Evolutionary conservation across 140 eudicot species (phyloP).

Genomic region (Anethum foeniculum): DNA sequence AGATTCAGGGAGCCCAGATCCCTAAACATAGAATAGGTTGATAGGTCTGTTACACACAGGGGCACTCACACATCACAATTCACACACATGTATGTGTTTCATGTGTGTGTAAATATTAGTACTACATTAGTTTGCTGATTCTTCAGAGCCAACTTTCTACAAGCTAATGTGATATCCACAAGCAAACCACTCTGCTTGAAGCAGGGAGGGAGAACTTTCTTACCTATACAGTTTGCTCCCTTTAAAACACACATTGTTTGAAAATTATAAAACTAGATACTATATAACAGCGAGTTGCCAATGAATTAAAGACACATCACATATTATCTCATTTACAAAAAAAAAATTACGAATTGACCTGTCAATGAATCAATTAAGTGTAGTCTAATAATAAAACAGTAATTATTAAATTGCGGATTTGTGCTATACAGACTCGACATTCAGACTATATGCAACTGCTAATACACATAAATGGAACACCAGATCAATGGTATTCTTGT

Average conservation of each 20-base stretch:
- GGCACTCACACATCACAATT: background rate
- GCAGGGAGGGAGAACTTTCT: constrained; percentile 13
- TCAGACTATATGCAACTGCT: background rate
- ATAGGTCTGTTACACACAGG: background rate
- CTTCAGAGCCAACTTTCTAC: background rate
- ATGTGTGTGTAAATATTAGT: background rate
- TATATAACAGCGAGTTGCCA: no score
- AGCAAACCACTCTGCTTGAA: background rate
- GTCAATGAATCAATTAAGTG: no score
- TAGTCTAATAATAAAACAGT: no score
- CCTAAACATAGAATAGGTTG: constrained; percentile 14
- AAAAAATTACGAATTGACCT: no score
- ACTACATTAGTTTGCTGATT: background rate
- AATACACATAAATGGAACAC: background rate
- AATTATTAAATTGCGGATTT: background rate
- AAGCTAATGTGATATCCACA: background rate
- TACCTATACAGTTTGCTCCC: background rate
- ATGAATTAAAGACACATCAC: background rate
- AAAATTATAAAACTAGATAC: background rate
- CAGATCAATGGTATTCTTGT: background rate
- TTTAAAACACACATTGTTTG: background rate
- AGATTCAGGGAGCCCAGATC: constrained; percentile 38
- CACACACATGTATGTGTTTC: background rate
- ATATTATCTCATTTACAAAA: background rate
- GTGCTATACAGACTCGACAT: background rate